Conservation (phyloP, 2,329 filamentous ascomycete species). For the Ophiostoma australiae region DNA sequence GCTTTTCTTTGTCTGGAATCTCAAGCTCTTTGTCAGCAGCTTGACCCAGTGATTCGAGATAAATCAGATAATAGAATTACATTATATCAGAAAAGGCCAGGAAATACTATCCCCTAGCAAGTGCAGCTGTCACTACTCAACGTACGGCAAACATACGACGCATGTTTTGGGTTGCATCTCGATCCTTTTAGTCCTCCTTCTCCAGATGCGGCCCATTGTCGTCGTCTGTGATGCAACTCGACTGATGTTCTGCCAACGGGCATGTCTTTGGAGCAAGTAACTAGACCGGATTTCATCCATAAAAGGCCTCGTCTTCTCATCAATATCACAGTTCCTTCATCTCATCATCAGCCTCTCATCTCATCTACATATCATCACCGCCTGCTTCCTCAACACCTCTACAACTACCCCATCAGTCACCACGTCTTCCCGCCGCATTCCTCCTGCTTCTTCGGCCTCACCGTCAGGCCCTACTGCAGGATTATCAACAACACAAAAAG, state of each 20-base stretch:
- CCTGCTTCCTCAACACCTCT: background rate
- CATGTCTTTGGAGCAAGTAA: background rate
- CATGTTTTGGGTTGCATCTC: conserved; percentile 20
- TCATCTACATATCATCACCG: background rate
- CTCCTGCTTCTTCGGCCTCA: conserved; percentile 26
- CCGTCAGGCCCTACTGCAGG: conserved; percentile 17
- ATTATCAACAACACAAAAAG: background rate
- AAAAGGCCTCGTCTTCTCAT: conserved; percentile 1
- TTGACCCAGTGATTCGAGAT: too few relatives aligned
- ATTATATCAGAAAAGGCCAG: background rate
- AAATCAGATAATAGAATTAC: too few relatives aligned
- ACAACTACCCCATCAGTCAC: conserved; percentile 21
- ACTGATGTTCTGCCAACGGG: background rate
- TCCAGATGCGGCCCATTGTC: background rate
- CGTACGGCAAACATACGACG: conserved; percentile 26
- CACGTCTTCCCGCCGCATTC: conserved; percentile 27
- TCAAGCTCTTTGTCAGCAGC: background rate
- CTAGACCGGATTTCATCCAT: background rate
- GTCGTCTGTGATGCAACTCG: background rate
- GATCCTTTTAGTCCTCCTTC: background rate
- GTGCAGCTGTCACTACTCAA: background rate
- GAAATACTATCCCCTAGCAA: background rate
- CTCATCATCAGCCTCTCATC: conserved; percentile 4
- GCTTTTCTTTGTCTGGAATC: background rate
- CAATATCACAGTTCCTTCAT: background rate